Percentiles rank a stretch among this genome's conserved stretches.
Evolutionary conservation across 2,329 filamentous ascomycete species (phyloP).

Genomic region (Dothistroma septosporum): DNA sequence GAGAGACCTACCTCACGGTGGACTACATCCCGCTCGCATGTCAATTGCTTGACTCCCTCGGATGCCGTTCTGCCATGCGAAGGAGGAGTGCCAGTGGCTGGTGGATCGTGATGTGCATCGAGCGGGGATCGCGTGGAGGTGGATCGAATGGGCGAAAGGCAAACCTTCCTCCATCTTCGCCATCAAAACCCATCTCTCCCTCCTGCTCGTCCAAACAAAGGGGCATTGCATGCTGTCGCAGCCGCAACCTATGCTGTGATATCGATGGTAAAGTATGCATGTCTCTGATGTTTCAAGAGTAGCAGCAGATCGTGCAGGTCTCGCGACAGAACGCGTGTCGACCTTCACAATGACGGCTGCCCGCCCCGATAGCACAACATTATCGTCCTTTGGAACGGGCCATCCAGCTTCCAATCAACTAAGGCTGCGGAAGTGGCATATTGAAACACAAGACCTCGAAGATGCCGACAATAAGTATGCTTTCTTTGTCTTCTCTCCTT

Average conservation of each 20-base stretch:
- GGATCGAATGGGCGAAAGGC: neutral
- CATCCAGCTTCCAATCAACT: neutral
- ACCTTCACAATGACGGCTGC: neutral
- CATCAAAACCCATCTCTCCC: neutral
- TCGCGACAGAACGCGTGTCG: neutral
- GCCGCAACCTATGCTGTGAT: too few species aligned
- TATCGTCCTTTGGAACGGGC: neutral
- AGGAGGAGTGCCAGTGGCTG: neutral
- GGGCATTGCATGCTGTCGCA: too few species aligned
- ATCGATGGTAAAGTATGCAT: too few species aligned
- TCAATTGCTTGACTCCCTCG: neutral
- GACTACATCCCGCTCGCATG: neutral
- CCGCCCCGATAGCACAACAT: neutral
- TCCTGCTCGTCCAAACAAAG: neutral
- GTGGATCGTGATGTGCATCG: neutral
- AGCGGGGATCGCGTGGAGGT: neutral
- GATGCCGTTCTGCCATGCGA: neutral
- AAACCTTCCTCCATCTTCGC: neutral
- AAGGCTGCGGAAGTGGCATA: neutral
- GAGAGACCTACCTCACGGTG: neutral
- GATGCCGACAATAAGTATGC: constrained; percentile 2
- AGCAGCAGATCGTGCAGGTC: neutral
- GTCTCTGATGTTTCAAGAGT: too few species aligned
- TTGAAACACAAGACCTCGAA: neutral
- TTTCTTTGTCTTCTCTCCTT: neutral